Conservation (phyloP, 176 grass and related monocot species). For the Hyparrhenia diplandra region DNA sequence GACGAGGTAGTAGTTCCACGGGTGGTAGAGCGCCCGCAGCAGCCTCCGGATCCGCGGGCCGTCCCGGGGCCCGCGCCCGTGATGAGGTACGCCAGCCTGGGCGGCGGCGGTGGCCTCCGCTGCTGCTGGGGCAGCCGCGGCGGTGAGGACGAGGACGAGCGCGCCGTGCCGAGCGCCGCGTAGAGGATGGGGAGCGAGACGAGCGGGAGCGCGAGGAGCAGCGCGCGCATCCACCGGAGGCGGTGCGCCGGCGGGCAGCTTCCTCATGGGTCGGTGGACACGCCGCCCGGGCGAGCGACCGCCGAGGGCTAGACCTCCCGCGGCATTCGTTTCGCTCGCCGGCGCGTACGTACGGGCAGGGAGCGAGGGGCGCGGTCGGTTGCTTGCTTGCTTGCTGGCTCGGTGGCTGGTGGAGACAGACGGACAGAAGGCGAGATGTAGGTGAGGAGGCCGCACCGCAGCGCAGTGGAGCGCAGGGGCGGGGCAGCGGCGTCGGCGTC, state of each 20-base stretch:
- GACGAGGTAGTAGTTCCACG: slow-evolving; percentile 89
- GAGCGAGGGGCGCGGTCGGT: background rate
- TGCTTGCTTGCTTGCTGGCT: background rate
- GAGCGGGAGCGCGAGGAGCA: slow-evolving; percentile 55
- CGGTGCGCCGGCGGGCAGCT: slow-evolving; percentile 42
- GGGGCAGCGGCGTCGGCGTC: slow-evolving; percentile 26
- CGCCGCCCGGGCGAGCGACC: background rate
- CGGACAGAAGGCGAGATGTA: background rate
- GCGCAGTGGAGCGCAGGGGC: background rate
- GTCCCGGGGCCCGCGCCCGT: slow-evolving; percentile 60
- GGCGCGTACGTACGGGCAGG: too few species aligned
- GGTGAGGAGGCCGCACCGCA: background rate
- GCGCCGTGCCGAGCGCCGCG: slow-evolving; percentile 23
- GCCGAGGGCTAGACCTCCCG: slow-evolving; percentile 37
- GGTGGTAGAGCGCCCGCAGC: slow-evolving; percentile 79
- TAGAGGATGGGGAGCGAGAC: slow-evolving; percentile 59
- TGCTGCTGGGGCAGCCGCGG: background rate
- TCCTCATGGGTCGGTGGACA: slow-evolving; percentile 59
- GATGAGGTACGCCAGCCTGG: slow-evolving; percentile 83
- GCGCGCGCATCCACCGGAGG: slow-evolving; percentile 41
- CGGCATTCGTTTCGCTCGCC: slow-evolving; percentile 46
- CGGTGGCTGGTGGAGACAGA: slow-evolving; percentile 18
- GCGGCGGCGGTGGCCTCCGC: slow-evolving; percentile 44
- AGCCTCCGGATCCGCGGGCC: slow-evolving; percentile 64
- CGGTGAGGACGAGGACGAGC: slow-evolving; percentile 22